Percentiles rank a stretch among this genome's conserved stretches.
These are phyloP conservation scores for Saccharomyces jurei DNA, from an alignment of 805 yeast species.

Conservation along the genomic window DNA sequence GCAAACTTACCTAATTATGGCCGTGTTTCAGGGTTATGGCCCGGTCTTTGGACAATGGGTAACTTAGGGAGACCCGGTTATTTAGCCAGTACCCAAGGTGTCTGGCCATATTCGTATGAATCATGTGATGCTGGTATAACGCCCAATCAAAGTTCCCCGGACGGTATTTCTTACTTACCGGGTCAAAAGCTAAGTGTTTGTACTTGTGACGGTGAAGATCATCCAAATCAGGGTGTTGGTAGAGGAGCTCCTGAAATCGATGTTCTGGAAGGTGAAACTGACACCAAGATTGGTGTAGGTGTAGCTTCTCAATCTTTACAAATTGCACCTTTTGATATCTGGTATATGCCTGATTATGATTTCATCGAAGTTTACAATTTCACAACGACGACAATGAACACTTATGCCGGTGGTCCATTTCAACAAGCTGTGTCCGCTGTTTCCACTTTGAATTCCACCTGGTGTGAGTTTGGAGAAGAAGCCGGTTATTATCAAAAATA, in stretches of 20 bases:
- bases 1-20: slow-evolving; percentile 73
- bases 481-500: slow-evolving; percentile 54
- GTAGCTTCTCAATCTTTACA: slow-evolving; percentile 85
- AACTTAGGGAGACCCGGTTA: slow-evolving; percentile 86
- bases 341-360: slow-evolving; percentile 84
- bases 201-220: slow-evolving; percentile 70
- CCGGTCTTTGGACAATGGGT: slow-evolving; percentile 90
- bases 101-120: slow-evolving; percentile 86
- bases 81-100: slow-evolving; percentile 76
- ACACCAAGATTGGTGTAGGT: slow-evolving; percentile 45
- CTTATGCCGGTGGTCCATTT: slow-evolving; percentile 83
- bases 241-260: slow-evolving; percentile 94
- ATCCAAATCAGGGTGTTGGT: slow-evolving; percentile 80
- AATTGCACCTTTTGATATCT: slow-evolving; percentile 83
- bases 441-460: slow-evolving; percentile 63
- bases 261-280: slow-evolving; percentile 73
- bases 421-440: slow-evolving; percentile 85
- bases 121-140: slow-evolving; percentile 87
- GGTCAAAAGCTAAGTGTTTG: slow-evolving; percentile 76
- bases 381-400: slow-evolving; percentile 70
- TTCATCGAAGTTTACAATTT: slow-evolving; percentile 61
- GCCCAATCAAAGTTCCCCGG: slow-evolving; percentile 79
- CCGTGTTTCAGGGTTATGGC: slow-evolving; percentile 76
- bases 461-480: slow-evolving; percentile 65
- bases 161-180: slow-evolving; percentile 74